Evolutionary conservation across 2,329 filamentous ascomycete genomes (phyloP).

Genomic region (Penicillium sp.): DNA sequence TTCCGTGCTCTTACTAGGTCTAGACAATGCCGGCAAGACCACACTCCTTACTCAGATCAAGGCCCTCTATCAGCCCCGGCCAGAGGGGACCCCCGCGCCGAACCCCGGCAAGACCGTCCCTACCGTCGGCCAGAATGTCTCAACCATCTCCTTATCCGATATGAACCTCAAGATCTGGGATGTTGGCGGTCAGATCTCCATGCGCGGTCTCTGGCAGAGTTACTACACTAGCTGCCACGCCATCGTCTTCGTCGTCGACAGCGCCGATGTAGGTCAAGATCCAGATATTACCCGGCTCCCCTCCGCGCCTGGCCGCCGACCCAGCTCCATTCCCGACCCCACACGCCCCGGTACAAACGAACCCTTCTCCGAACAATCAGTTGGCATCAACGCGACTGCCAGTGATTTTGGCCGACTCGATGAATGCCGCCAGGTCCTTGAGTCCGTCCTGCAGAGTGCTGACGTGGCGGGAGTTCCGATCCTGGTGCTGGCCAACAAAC

Average conservation of each 20-base stretch:
- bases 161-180: conserved; percentile 99
- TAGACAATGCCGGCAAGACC: conserved; percentile 98
- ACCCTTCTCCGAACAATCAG: conserved; percentile 39
- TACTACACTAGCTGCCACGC: conserved; percentile 95
- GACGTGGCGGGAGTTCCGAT: conserved; percentile 92
- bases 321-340: conserved; percentile 31
- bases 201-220: conserved; percentile 91
- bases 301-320: conserved; percentile 27
- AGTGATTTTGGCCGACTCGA: conserved; percentile 64
- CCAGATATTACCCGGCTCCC: conserved; percentile 65
- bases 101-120: conserved; percentile 84
- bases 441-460: conserved; percentile 83
- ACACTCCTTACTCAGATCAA: conserved; percentile 98
- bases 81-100: conserved; percentile 50
- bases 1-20: conserved; percentile 92
- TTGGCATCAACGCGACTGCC: conserved; percentile 40
- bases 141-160: conserved; percentile 84
- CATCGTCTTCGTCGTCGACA: conserved; percentile 97
- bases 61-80: conserved; percentile 67
- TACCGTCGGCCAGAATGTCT: conserved; percentile 96
- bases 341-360: conserved; percentile 16
- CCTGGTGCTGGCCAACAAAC: conserved; percentile 93
- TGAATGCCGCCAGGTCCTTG: conserved; percentile 86
- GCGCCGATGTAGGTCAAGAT: conserved; percentile 82
- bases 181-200: conserved; percentile 86